Evolutionary conservation across 2,329 filamentous ascomycete species (phyloP).

Genomic region (Calonectria leucothoes): DNA sequence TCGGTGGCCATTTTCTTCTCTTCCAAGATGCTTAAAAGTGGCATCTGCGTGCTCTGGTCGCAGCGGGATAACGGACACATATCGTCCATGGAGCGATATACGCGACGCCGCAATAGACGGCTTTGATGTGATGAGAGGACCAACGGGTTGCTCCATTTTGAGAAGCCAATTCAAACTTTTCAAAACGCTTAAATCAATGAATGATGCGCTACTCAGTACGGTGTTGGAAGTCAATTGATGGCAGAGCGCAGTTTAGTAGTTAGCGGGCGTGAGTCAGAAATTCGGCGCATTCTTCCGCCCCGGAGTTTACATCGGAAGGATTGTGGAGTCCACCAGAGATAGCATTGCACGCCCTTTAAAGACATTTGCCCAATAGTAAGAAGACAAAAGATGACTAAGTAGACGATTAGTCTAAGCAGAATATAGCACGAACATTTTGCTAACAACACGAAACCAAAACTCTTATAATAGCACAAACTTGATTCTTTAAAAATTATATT

Average conservation of each 20-base stretch:
- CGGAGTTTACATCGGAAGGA: not conserved
- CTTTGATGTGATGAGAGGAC: slow-evolving; percentile 29
- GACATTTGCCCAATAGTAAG: not conserved
- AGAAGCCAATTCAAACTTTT: not conserved
- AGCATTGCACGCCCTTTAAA: not conserved
- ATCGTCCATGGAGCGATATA: slow-evolving; percentile 41
- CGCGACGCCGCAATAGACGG: slow-evolving; percentile 31
- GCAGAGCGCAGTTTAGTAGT: not conserved
- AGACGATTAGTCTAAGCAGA: not conserved
- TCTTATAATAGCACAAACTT: not conserved
- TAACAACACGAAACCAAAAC: not conserved
- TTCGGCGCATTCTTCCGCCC: not conserved
- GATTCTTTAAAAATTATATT: not conserved
- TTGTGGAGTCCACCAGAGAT: too few relatives aligned
- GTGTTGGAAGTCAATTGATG: not conserved
- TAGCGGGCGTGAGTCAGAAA: not conserved
- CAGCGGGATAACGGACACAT: slow-evolving; percentile 47
- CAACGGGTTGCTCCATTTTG: slow-evolving; percentile 30
- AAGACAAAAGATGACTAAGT: not conserved
- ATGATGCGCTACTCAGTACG: not conserved
- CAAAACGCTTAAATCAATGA: too few relatives aligned
- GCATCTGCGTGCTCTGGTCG: slow-evolving; percentile 39
- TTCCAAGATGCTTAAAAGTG: slow-evolving; percentile 48
- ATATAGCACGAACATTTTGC: not conserved
- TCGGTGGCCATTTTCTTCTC: slow-evolving; percentile 42